Conservation (phyloP, 805 yeast species). For the Isabelozyma pseudorhagii region DNA sequence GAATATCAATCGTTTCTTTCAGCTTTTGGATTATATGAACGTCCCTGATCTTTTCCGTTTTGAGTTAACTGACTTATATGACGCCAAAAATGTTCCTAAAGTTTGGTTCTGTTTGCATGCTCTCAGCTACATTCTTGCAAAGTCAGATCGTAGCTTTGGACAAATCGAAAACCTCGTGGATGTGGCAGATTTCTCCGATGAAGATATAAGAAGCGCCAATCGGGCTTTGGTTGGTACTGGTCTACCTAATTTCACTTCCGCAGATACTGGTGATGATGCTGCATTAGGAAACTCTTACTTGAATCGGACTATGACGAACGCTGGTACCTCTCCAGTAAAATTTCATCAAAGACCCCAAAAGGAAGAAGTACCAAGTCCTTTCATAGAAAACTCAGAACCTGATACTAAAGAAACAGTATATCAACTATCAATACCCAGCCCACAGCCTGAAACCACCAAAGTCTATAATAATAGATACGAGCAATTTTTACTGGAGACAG, state of each 20-base stretch:
- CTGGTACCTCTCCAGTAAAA: neutral
- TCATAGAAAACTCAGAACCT: neutral
- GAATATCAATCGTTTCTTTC: conserved; percentile 81
- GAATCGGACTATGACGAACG: conserved; percentile 8
- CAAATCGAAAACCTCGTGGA: conserved; percentile 62
- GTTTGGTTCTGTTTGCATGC: conserved; percentile 94
- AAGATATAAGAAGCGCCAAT: conserved; percentile 68
- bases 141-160: conserved; percentile 52
- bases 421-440: neutral
- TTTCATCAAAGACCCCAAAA: neutral
- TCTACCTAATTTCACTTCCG: conserved; percentile 69
- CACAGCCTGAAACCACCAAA: neutral
- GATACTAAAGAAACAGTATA: too few species aligned
- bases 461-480: neutral
- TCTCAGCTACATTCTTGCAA: conserved; percentile 66
- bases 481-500: neutral
- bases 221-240: conserved; percentile 63
- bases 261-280: conserved; percentile 22
- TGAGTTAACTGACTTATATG: conserved; percentile 90
- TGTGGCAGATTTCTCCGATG: conserved; percentile 57
- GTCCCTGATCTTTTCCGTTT: conserved; percentile 88
- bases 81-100: conserved; percentile 86
- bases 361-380: neutral
- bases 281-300: conserved; percentile 16
- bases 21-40: conserved; percentile 61